Base-by-base conservation (phyloP, 1,284 basidiomycete species). In the Marasmius fiardii region DNA sequence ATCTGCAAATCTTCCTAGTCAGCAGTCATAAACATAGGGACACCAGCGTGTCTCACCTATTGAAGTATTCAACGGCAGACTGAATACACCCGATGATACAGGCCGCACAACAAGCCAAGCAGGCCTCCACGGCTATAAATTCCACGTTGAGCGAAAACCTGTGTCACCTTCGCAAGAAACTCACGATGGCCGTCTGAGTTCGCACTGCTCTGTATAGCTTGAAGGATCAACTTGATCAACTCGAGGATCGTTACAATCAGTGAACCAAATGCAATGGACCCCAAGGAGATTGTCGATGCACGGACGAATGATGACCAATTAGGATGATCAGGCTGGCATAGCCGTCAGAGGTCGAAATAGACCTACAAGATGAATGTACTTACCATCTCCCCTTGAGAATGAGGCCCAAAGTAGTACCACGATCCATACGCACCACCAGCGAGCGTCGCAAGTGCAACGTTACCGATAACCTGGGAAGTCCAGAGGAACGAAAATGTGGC, bases 191-290 rank as follows among this genome's bases (percentile, higher is more conserved):
- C 92, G 52, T 93, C 82, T 0, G 76, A 75, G 28, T 78, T 79
- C n/a, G 90, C 88, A 59, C 83, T 86, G 65, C 88, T 82, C 61
- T 85, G 77, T 12, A 85, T 71, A 20, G 83, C 72, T 53, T 85
- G 82, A 49, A 95, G 67, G 41, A 92, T 65, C 56, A 93, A 76
- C 45, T 85, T 75, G 44, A 95, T 62, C 4, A 94, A 67, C 63
- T 96, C 93, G 47, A 96, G 76, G 28, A 96, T 67, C 0, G 94
- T 93, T 44, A 96, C 93, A 59, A 96, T 92, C 63, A 96, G 75
- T 2, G 88, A 92, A 4, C 93, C 93, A 65, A 95, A 94, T 4
- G 92, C 91, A 64, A 96, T 93, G 0, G 90, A 93, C 5, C 93
- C 94, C 28, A 97, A 79, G 0, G 91, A 94, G 53, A 89, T 75